Base-by-base conservation (phyloP, 1,284 basidiomycete species). In the Pascua sp. region DNA sequence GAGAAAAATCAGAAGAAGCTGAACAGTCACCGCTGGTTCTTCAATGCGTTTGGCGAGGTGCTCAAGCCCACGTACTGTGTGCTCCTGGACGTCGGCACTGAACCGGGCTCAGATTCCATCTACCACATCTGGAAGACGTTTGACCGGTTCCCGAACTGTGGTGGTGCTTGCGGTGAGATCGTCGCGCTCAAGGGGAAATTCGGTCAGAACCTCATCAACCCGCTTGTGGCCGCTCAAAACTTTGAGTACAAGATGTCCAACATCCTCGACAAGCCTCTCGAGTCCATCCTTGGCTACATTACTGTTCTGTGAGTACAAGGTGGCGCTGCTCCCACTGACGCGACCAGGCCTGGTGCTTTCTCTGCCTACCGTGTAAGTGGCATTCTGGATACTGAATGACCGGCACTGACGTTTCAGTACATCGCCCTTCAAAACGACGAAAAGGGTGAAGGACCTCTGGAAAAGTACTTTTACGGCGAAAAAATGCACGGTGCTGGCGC, bases 401-500 rank as follows among this genome's bases (percentile, higher is more conserved):
- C 1, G 1, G 13, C 9, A 18, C 39, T 50, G 16, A 47, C 50
- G 9, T 11, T 3, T 2, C 47, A 76, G 71, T 75, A 70, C 68
- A 73, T 75, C 17, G 81, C 81, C 4, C 76, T 82, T 54, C 80
- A 92, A 75, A 98, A 99, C 68, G 85, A 95, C 73, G 84, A 86
- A 56, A 81, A 84, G 42, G 94, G 93, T 0, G 80, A 83, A 17
- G 96, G 95, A 0, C 96, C 96, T 0, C 79, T 99, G 1, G 89
- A 90, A 0, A 91, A 89, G 0, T 99, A 98, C 77, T 98, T 98
- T 81, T 93, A 96, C 73, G 95, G 96, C 36, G 96, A 99, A 74
- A 85, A 90, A 39, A 78, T 97, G 48, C 86, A 92, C 64, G 91
- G 91, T 9, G 84, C 86, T 18, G 91, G 96, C 67, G 92, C 93